Base-by-base conservation (phyloP, 495 filamentous ascomycete species). In the Astrothelium subdiscretum region DNA sequence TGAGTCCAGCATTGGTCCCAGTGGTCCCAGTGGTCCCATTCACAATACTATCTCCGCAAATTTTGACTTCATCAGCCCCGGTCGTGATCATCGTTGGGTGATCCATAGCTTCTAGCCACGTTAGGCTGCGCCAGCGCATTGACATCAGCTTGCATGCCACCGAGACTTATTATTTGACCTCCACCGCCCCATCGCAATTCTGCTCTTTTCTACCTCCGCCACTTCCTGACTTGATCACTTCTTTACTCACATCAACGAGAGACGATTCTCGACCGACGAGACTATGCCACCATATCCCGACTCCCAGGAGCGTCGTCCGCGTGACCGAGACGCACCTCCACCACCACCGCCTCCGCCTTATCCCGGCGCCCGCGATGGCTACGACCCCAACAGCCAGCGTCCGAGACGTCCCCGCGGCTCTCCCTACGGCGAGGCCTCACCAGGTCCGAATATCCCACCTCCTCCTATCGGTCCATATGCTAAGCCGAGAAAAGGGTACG, bases 391-490 rank as follows among this genome's bases (percentile, higher is more conserved):
- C 59, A 40, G 11, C 2, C 63, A n/a, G 29, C 59, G 22, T 22
- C 32, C 63, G 8, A 12, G 42, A 27, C 59, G 40, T 12, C 32
- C 32, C 5, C 43, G 44, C n/a, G 42, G 43, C 44, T 31, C 29
- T 15, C 42, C 31, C 15, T 27, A 51, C 40, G 4, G 48, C 22
- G 62, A 60, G 42, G 29, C 27, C 54, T 31, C 32, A 27, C 29
- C 51, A 27, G 31, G 62, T 29, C 22, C 20, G 11, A 32, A 48
- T 12, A 32, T 67, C 18, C 67, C 67, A 15, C 67, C 67, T 20
- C 67, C 67, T 20, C 67, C 67, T 22, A 61, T 69, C 35, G 67
- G 67, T 11, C 48, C 48, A 12, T 54, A 54, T 54, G 48, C 42
- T 62, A 64, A 20, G 58, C 58, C 48, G 20, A 59, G 22, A 38